Base-by-base conservation (phyloP, 495 filamentous ascomycete species). In the Chaetomium fimeti region DNA sequence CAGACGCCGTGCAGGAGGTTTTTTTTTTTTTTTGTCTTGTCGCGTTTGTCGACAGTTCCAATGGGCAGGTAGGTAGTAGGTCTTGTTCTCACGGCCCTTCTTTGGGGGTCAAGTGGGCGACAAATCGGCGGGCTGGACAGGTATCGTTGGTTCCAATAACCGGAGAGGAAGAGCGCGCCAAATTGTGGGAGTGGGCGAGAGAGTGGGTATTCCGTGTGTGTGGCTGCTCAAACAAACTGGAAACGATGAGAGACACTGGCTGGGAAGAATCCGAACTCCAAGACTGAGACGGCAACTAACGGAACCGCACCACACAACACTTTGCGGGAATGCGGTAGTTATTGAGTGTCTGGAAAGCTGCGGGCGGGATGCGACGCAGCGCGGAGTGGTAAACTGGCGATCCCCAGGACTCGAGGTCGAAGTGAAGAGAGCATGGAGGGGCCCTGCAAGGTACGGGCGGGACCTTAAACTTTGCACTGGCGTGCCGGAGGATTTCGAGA, bases 361-460 rank as follows among this genome's bases (percentile, higher is more conserved):
- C 60, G 25, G 48, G 49, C 36, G 32, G 8, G n/a, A n/a, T n/a
- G n/a, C n/a, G n/a, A n/a, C n/a, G n/a, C 60, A 53, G 48, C 20
- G 60, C 13, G 32, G 20, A 25, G 11, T 25, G 18, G 47, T 12
- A 60, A 53, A 20, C 25, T 32, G 36, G 38, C 48, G 52, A 62
- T 48, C 28, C 40, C 36, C 52, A 47, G n/a, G 25, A 24, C 43
- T 28, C 20, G 32, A 22, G 40, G 54, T 29, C 24, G 40, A 56
- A 8, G 4, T 36, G 8, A 36, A 36, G 36, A 5, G 9, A 47
- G 16, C 60, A 48, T 47, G 52, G 60, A 54, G 60, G 38, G 47
- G 49, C 49, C 49, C 47, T 61, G 47, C 56, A 24, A 56, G 48
- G 32, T 54, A 51, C 48, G 32, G 60, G 60, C 45, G 24, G 48